phyloP scores from a whole-genome alignment of 441 rosid genomes.

The Syzygium malaccense region DNA sequence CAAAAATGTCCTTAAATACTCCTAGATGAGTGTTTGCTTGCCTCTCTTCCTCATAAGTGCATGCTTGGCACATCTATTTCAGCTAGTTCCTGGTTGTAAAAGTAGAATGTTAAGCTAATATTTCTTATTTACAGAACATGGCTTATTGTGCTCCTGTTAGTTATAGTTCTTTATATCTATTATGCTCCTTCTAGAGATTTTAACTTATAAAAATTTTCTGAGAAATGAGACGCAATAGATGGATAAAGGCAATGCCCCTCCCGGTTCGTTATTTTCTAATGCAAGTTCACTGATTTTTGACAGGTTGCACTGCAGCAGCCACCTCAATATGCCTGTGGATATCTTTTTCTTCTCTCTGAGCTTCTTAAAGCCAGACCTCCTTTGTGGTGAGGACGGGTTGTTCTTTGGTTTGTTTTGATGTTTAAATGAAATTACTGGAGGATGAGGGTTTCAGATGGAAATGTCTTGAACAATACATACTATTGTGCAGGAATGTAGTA shows the following conservation, averaged over 20 bases:
- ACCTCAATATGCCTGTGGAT: constrained; percentile 92
- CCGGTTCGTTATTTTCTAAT: not conserved
- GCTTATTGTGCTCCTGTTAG: not conserved
- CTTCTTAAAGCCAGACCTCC: constrained; percentile 86
- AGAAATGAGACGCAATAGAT: not conserved
- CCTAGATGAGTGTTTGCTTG: not conserved
- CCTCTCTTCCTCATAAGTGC: not conserved
- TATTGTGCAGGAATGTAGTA: constrained; percentile 67
- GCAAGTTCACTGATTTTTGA: not conserved
- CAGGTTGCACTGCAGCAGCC: constrained; percentile 98
- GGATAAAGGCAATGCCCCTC: not conserved
- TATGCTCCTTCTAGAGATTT: not conserved
- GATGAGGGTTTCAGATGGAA: not conserved
- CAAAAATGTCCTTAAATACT: not conserved
- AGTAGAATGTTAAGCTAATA: not conserved
- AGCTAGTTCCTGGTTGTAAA: not conserved
- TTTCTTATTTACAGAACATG: not conserved
- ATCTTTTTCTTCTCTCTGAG: constrained; percentile 90
- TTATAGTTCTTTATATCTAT: not conserved
- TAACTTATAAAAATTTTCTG: not conserved
- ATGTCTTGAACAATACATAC: not conserved
- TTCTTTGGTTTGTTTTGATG: not conserved
- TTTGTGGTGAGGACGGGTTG: constrained; percentile 47
- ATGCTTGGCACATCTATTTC: not conserved
- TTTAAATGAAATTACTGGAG: not conserved